Base-by-base conservation (phyloP, 768 basidiomycete genomes). In the Arthromyces matolae region DNA sequence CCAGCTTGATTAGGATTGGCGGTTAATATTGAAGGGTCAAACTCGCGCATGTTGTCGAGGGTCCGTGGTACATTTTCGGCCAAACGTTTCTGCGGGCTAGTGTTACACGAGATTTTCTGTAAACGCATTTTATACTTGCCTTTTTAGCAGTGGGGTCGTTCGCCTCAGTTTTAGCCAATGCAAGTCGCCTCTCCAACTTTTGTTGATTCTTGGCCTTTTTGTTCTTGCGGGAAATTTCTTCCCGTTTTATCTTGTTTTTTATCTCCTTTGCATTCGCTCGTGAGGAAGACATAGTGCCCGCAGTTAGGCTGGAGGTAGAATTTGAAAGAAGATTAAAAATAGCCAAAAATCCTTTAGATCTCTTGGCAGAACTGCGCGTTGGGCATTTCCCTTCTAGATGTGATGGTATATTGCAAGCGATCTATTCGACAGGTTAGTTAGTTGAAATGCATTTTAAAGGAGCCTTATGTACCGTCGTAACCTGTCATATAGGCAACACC, bases 401-500 rank as follows among this genome's bases (percentile, higher is more conserved):
- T 95, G 60, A 95, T 72, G 22, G 90, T 93, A 65, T 84, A 96
- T 58, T 89, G 86, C 33, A 97, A 69, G 53, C 77, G 81, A 65
- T 93, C 87, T 90, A 43, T 3, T 25, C 36, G 33, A 23, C 12
- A 13, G 22, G 39, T 29, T 22, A 34, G 16, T n/a, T 10, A 25
- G 42, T 45, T 7, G 29, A 29, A 20, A 23, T 16, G 24, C 20
- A 48, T 48, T 47, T 28, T 12, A 29, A 50, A 53, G 12, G 18
- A 18, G 29, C 16, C 22, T 14, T 14, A 63, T 78, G 45, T 48
- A 85, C 86, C 83, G 53, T 89, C 80, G 58, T 80, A 86, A 31
- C 89, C 89, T n/a, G 93, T 93, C 79, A 92, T 84, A 61, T 97
- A 97, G 10, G 92, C 87, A 24, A 97, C 86, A 25, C 94, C 94